Percentiles rank a stretch among this genome's conserved stretches.
Evolutionary conservation across 345 rosid species (phyloP).

Genomic region (Brassica incana): DNA sequence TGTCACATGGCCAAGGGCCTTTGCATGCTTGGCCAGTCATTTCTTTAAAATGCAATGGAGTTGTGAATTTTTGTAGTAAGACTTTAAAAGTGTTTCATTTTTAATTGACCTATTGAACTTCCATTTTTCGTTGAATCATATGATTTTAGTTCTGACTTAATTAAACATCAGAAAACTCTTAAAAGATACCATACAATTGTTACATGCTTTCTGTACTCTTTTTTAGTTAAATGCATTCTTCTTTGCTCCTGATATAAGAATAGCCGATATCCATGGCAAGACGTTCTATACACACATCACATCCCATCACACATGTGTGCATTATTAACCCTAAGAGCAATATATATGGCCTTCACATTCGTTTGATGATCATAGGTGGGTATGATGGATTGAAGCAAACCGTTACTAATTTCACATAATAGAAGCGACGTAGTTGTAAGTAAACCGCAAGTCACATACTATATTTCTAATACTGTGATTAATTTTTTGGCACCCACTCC

Average conservation of each 20-base stretch:
- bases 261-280: background rate
- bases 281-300: background rate
- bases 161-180: background rate
- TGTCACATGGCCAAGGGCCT: background rate
- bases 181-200: background rate
- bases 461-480: constrained; percentile 26
- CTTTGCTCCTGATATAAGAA: background rate
- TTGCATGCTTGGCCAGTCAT: background rate
- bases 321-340: background rate
- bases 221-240: background rate
- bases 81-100: background rate
- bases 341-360: constrained; percentile 8
- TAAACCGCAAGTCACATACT: constrained; percentile 21
- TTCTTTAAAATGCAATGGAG: background rate
- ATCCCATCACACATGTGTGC: constrained; percentile 14
- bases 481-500: constrained; percentile 13
- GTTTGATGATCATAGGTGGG: constrained; percentile 26
- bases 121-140: background rate
- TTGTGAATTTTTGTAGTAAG: background rate
- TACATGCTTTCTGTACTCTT: background rate
- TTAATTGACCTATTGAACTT: background rate
- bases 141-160: background rate
- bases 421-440: constrained; percentile 33
- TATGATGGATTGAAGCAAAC: background rate
- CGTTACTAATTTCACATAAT: constrained; percentile 4